Percentiles rank a stretch among this genome's conserved stretches.
phyloP scores from a whole-genome alignment of 495 filamentous ascomycete genomes.

The Penicillium soppii region DNA sequence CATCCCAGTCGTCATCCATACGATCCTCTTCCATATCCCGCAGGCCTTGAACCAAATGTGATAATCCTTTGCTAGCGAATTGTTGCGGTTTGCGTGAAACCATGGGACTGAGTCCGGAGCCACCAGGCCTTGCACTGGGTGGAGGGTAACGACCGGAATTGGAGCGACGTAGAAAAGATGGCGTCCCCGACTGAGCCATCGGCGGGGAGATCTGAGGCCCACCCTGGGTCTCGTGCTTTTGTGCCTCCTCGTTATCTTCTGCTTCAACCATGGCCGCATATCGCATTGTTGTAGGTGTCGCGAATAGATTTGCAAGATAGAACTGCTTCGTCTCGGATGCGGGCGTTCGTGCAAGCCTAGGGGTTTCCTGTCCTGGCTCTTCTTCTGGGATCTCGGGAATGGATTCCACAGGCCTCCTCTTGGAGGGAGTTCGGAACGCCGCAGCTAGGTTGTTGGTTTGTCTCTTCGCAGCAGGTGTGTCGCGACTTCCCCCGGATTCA shows the following conservation, averaged over 20 bases:
- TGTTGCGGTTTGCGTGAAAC: constrained; percentile 58
- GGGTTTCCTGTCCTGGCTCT: constrained; percentile 32
- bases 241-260: constrained; percentile 14
- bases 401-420: constrained; percentile 27
- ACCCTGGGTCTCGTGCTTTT: constrained; percentile 22
- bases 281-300: constrained; percentile 57
- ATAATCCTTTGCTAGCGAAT: constrained; percentile 70
- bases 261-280: constrained; percentile 46
- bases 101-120: constrained; percentile 40
- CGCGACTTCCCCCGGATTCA: constrained; percentile 52
- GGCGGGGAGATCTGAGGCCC: constrained; percentile 10
- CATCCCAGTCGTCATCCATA: constrained; percentile 75
- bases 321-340: constrained; percentile 60
- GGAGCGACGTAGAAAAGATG: constrained; percentile 69
- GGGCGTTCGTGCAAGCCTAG: constrained; percentile 57
- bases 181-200: constrained; percentile 51
- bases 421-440: constrained; percentile 43
- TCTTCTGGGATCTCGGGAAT: constrained; percentile 33
- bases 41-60: constrained; percentile 73
- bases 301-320: constrained; percentile 59
- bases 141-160: constrained; percentile 32
- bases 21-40: constrained; percentile 77
- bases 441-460: constrained; percentile 30
- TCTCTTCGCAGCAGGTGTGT: constrained; percentile 38
- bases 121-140: constrained; percentile 10